Conservation (phyloP, 139 green algal genomes). For the Picochlorum sp. region DNA sequence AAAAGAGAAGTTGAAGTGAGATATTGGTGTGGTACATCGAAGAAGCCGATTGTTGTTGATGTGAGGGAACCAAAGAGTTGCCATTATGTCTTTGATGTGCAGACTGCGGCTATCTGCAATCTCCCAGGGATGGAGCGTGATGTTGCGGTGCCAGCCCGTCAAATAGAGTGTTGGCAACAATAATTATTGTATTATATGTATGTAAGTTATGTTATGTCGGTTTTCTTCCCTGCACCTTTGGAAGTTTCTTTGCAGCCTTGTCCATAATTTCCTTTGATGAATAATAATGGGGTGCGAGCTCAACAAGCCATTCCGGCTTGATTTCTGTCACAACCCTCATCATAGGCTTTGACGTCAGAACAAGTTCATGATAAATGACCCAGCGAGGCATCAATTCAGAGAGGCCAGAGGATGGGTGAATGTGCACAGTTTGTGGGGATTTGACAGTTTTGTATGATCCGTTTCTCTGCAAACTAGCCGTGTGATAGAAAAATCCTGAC, state of each 20-base stretch:
- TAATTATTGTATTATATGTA: neutral
- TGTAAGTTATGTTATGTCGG: neutral
- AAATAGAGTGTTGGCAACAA: neutral
- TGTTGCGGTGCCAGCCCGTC: neutral
- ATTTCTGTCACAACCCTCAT: constrained; percentile 92
- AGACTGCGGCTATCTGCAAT: constrained; percentile 64
- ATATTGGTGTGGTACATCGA: constrained; percentile 24
- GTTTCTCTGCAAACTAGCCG: constrained; percentile 71
- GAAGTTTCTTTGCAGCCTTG: constrained; percentile 67
- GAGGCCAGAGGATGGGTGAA: constrained; percentile 82
- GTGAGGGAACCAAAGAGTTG: constrained; percentile 65
- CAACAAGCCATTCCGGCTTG: constrained; percentile 89
- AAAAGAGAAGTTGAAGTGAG: neutral
- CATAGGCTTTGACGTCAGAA: constrained; percentile 97
- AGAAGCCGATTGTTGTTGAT: constrained; percentile 29
- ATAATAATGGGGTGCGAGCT: constrained; percentile 97
- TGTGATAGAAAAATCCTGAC: constrained; percentile 95
- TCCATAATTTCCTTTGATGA: constrained; percentile 60
- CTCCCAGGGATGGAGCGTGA: constrained; percentile 41
- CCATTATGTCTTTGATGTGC: constrained; percentile 58
- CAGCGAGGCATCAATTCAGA: constrained; percentile 61
- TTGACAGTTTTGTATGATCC: constrained; percentile 94
- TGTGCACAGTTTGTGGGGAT: constrained; percentile 90
- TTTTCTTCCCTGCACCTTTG: constrained; percentile 58
- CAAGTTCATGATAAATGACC: constrained; percentile 93